These are phyloP conservation scores for Arthroderma sp. DNA, from an alignment of 2,329 filamentous ascomycete species.

Conservation along the genomic window DNA sequence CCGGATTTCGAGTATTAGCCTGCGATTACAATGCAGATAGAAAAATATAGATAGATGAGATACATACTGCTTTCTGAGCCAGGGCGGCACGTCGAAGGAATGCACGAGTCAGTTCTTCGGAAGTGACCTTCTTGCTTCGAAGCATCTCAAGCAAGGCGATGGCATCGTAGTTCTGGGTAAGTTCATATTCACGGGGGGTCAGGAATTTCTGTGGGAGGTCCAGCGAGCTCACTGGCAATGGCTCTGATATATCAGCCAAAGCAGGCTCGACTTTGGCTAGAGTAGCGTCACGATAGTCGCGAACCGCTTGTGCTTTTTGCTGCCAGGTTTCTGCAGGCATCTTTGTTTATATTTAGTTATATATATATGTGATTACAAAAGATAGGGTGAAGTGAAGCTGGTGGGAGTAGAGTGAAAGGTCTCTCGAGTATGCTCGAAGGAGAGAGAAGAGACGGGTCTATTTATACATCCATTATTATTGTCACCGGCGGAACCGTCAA, in stretches of 20 bases:
- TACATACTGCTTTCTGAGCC: slow-evolving; percentile 36
- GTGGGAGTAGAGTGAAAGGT: too few species aligned
- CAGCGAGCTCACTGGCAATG: slow-evolving; percentile 12
- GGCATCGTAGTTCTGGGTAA: slow-evolving; percentile 37
- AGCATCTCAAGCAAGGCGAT: slow-evolving; percentile 31
- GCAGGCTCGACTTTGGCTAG: slow-evolving; percentile 15
- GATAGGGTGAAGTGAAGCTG: too few species aligned
- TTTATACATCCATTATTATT: too few species aligned
- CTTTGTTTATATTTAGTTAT: too few species aligned
- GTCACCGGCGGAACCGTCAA: too few species aligned
- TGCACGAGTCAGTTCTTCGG: slow-evolving; percentile 35
- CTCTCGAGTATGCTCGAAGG: too few species aligned
- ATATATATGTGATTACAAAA: too few species aligned
- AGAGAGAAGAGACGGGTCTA: too few species aligned
- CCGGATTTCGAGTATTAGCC: background rate
- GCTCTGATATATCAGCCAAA: slow-evolving; percentile 6
- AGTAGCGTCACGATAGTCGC: slow-evolving; percentile 14
- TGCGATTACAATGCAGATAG: background rate
- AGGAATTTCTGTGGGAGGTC: slow-evolving; percentile 34
- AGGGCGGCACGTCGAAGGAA: slow-evolving; percentile 43
- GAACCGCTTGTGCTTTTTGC: slow-evolving; percentile 11
- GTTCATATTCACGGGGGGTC: slow-evolving; percentile 33
- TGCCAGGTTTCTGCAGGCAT: slow-evolving; percentile 8
- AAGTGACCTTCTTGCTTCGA: slow-evolving; percentile 31
- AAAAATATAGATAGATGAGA: slow-evolving; percentile 9